These are phyloP conservation scores for Capillidium heterosporum DNA, from an alignment of 371 early-diverging fungal genomes.

Conservation along the genomic window DNA sequence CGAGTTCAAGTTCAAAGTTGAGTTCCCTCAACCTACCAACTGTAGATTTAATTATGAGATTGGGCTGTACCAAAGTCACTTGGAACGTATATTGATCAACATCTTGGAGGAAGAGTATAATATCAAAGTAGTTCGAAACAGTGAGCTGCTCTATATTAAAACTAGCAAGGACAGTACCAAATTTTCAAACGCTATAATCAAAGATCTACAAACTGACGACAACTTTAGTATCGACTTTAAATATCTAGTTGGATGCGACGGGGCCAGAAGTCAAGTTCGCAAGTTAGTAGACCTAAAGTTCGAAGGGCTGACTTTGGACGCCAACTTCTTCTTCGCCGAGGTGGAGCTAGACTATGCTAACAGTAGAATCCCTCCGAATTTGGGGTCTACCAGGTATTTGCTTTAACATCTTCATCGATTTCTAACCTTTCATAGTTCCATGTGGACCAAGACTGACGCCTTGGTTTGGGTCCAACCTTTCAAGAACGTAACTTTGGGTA, in stretches of 20 bases:
- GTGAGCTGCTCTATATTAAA: no score
- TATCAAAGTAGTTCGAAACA: no score
- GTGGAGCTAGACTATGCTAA: neutral
- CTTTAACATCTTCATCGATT: neutral
- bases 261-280: constrained; percentile 13
- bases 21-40: no score
- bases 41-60: neutral
- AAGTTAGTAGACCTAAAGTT: constrained; percentile 12
- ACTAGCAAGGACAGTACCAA: no score
- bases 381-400: neutral
- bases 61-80: neutral
- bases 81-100: neutral
- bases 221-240: constrained; percentile 7
- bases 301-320: constrained; percentile 8
- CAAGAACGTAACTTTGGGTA: neutral
- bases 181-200: no score
- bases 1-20: no score
- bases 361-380: neutral
- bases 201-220: no score
- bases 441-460: neutral
- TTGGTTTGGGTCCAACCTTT: neutral
- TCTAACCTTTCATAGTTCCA: neutral
- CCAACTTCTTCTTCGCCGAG: constrained; percentile 8
- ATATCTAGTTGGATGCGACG: constrained; percentile 18
- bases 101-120: no score